Percentiles rank a stretch among this genome's conserved stretches.
These are phyloP conservation scores for Fusarium zealandicum DNA, from an alignment of 2,329 filamentous ascomycete genomes.

Conservation along the genomic window DNA sequence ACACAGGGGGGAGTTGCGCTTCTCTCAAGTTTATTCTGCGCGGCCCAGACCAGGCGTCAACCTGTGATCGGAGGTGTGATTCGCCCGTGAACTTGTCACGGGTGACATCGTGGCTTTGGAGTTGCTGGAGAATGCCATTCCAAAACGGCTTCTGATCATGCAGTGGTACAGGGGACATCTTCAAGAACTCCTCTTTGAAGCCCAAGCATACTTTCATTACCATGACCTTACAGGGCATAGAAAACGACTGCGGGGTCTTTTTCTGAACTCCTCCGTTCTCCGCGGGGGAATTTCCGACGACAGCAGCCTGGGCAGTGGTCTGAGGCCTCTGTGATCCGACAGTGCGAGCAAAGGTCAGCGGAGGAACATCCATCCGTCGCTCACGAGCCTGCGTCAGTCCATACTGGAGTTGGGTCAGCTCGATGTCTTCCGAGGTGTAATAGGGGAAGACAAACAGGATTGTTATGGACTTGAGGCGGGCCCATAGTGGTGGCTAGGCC, in stretches of 20 bases:
- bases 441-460: background rate
- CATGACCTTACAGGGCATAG: background rate
- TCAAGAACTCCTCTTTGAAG: background rate
- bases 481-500: too few species aligned
- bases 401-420: conserved; percentile 20
- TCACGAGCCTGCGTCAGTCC: background rate
- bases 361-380: conserved; percentile 26
- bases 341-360: background rate
- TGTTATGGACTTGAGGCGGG: background rate
- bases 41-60: conserved; percentile 9
- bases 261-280: accelerated
- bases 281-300: background rate
- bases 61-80: background rate
- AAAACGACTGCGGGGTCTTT: background rate
- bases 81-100: background rate
- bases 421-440: accelerated
- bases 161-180: accelerated
- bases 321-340: too few species aligned
- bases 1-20: background rate
- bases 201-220: background rate
- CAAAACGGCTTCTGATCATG: conserved; percentile 15
- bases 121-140: accelerated
- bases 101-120: background rate
- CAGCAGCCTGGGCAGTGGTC: too few species aligned
- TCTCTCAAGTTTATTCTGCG: conserved; percentile 8